Evolutionary conservation across 305 asterid genomes (phyloP).

Genomic region (Nicotiana rustica): DNA sequence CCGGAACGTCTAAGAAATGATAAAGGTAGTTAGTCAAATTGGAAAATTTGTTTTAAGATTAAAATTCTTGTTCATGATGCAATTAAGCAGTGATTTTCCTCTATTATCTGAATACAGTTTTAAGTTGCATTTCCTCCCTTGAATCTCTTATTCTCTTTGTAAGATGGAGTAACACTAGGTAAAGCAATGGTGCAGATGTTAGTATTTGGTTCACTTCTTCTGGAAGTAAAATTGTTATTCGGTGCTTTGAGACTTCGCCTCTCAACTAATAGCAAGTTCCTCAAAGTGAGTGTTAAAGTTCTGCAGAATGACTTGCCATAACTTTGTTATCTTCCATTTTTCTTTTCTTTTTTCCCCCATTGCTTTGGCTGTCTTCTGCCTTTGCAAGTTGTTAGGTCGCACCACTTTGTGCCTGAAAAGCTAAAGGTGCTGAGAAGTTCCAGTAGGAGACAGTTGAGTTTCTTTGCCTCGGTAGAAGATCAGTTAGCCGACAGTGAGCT

Average conservation of each 20-base stretch:
- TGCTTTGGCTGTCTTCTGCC: constrained; percentile 29
- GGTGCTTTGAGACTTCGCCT: not conserved
- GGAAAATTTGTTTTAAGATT: constrained; percentile 21
- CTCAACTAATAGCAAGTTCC: not conserved
- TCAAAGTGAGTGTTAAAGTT: constrained; percentile 11
- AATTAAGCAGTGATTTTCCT: constrained; percentile 34
- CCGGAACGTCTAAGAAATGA: constrained; percentile 38
- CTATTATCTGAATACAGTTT: not conserved
- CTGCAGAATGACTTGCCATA: constrained; percentile 13
- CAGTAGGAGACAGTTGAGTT: constrained; percentile 47
- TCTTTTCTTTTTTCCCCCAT: constrained; percentile 29
- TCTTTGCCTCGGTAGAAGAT: constrained; percentile 59
- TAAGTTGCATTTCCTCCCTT: constrained; percentile 16
- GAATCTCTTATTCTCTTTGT: constrained; percentile 24
- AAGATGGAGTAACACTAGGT: not conserved
- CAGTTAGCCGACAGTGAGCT: constrained; percentile 50
- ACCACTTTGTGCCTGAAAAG: constrained; percentile 53
- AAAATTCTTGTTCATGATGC: constrained; percentile 27
- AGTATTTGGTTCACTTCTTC: constrained; percentile 20
- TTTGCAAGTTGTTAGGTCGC: constrained; percentile 55
- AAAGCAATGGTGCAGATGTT: not conserved
- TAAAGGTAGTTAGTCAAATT: constrained; percentile 49
- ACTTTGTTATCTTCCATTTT: constrained; percentile 22
- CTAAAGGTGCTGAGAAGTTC: constrained; percentile 44
- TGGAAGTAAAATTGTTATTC: not conserved